Base-by-base conservation (phyloP, 192 early-diverging fungal species). In the Entomortierella parvispora region DNA sequence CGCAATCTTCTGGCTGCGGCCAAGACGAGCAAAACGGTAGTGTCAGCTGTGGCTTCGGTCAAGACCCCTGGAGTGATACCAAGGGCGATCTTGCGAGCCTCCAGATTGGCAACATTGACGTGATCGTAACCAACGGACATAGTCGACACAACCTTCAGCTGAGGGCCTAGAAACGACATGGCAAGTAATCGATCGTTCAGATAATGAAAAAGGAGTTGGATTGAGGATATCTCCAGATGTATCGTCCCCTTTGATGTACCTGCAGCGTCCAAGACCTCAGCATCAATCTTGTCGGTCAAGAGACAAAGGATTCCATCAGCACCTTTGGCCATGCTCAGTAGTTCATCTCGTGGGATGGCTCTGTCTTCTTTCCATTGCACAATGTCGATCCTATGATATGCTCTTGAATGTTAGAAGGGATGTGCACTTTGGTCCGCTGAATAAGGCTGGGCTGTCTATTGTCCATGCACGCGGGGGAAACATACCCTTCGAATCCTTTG, bases 21-120 rank as follows among this genome's bases (percentile, higher is more conserved):
- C 31, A 97, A 79, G 17, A 91, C 84, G 58, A 97, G 79, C n/a
- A 93, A 81, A 4, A 92, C 84, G 0, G 93, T 90, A 6, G 93
- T 83, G 42, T 96, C 94, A 6, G 95, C 95, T 14, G 91, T 92
- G 0, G 94, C 94, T 60, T 95, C 94, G 0, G 95, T 97, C 42
- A 96, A 81, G 1, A 96, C 95, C 56, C 91, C 91, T 6, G 95
- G 94, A 1, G 95, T 97, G 68, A 92, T 87, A 5, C 94, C 94
- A 7, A 97, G 62, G 18, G 50, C 45, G n/a, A 95, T 74, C 2
- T 81, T 80, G 20, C 85, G 81, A 9, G 80, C 78, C 22, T 85
- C 70, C 18, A 90, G 64, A 8, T 82, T 87, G 6, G 58, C 60
- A 0, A 87, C 58, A 63, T 91, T 89, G 22, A 96, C 88, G 62